These are phyloP conservation scores for Botrytis squamosa DNA, from an alignment of 2,329 filamentous ascomycete species.

Conservation along the genomic window DNA sequence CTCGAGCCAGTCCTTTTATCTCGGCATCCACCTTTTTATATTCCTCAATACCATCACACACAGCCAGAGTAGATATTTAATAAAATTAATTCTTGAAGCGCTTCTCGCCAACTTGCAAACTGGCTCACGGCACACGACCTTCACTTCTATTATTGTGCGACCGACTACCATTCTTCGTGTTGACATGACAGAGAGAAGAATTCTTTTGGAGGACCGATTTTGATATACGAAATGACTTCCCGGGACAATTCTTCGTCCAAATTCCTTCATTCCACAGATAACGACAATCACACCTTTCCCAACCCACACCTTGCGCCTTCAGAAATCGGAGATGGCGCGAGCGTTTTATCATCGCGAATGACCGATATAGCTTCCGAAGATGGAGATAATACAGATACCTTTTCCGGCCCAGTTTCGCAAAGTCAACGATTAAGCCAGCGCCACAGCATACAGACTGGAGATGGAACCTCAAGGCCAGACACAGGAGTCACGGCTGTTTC, in stretches of 20 bases:
- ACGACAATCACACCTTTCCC: constrained; percentile 26
- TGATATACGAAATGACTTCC: constrained; percentile 30
- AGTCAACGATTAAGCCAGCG: constrained; percentile 40
- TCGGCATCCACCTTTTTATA: not conserved
- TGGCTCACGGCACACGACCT: not conserved
- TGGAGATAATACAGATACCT: constrained; percentile 43
- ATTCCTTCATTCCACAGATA: constrained; percentile 25
- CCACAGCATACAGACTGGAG: constrained; percentile 42
- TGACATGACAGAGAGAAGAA: not conserved
- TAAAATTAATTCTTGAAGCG: not conserved
- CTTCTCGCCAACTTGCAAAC: constrained; percentile 1
- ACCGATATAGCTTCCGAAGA: constrained; percentile 55
- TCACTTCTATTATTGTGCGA: not conserved
- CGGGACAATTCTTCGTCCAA: constrained; percentile 27
- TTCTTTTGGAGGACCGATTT: not conserved
- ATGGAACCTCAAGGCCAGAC: constrained; percentile 50
- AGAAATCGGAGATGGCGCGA: constrained; percentile 44
- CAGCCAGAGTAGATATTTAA: not conserved
- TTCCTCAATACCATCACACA: not conserved
- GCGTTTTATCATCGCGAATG: constrained; percentile 54
- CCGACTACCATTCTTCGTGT: not conserved
- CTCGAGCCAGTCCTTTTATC: not conserved
- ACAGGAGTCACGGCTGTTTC: constrained; percentile 47
- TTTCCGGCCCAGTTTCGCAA: constrained; percentile 38
- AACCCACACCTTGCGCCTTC: constrained; percentile 27